Conservation (phyloP, 805 yeast species). For the Saccharomycopsis babjevae region DNA sequence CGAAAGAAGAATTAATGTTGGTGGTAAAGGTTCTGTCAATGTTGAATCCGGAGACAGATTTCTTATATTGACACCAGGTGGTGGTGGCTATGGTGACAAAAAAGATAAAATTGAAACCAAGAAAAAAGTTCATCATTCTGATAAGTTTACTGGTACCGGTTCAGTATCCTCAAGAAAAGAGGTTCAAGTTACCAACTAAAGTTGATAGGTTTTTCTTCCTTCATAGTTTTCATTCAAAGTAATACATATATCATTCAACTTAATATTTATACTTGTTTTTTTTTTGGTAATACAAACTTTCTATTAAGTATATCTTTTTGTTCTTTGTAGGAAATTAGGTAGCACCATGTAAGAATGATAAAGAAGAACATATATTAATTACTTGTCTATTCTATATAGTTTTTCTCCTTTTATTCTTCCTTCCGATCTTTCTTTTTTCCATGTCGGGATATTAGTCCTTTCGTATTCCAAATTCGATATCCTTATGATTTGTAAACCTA, state of each 20-base stretch:
- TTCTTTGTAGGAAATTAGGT: too few relatives aligned
- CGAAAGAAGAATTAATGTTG: slow-evolving; percentile 39
- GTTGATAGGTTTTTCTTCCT: neutral
- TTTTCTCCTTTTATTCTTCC: too few relatives aligned
- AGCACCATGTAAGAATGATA: too few relatives aligned
- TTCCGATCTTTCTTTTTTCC: too few relatives aligned
- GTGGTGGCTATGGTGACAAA: slow-evolving; percentile 64
- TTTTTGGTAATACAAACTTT: neutral
- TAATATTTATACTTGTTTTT: neutral
- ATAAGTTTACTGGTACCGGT: slow-evolving; percentile 24
- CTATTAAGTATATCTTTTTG: too few relatives aligned
- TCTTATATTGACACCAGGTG: slow-evolving; percentile 70
- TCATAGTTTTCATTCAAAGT: neutral
- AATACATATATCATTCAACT: neutral
- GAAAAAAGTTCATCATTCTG: slow-evolving; percentile 14
- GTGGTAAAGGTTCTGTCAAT: slow-evolving; percentile 60
- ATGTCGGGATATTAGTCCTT: too few relatives aligned
- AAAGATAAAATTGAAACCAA: slow-evolving; percentile 8
- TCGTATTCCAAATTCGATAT: too few relatives aligned
- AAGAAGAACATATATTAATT: too few relatives aligned
- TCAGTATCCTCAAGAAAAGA: slow-evolving; percentile 25
- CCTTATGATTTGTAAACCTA: too few relatives aligned
- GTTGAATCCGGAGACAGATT: slow-evolving; percentile 56
- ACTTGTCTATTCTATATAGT: too few relatives aligned
- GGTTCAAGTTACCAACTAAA: slow-evolving; percentile 25